Percentiles rank a stretch among this genome's conserved stretches.
phyloP scores from a whole-genome alignment of 2,329 filamentous ascomycete genomes.

The Zasmidium angulare region DNA sequence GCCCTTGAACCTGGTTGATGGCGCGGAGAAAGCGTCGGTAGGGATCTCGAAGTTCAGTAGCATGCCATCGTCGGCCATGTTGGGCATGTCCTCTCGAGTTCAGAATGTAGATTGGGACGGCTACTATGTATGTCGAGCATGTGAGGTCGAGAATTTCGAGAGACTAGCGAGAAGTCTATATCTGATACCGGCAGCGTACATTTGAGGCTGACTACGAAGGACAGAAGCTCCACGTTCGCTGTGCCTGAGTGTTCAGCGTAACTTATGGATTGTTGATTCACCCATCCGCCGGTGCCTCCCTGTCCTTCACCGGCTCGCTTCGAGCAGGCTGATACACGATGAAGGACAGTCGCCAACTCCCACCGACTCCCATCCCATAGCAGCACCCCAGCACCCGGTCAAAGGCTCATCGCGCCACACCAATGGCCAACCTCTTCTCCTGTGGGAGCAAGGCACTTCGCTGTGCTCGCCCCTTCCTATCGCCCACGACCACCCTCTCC shows the following conservation, averaged over 20 bases:
- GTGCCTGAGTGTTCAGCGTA: not conserved
- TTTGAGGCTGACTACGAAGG: not conserved
- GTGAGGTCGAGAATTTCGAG: not conserved
- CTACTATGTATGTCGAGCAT: too few species aligned
- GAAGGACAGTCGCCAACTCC: too few species aligned
- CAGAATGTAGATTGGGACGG: not conserved
- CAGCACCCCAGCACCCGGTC: too few species aligned
- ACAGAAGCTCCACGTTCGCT: not conserved
- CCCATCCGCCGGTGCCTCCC: too few species aligned
- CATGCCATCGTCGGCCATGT: conserved; percentile 93
- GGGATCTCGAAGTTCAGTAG: conserved; percentile 83
- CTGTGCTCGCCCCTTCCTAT: not conserved
- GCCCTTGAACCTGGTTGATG: conserved; percentile 69
- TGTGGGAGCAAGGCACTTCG: not conserved
- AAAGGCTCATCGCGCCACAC: too few species aligned
- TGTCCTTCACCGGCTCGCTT: too few species aligned
- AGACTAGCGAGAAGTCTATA: not conserved
- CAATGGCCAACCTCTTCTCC: conserved; percentile 1
- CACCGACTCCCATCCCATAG: too few species aligned
- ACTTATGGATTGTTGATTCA: too few species aligned
- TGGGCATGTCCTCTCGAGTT: not conserved
- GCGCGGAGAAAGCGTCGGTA: conserved; percentile 63
- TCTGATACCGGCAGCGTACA: too few species aligned
- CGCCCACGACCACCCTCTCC: not conserved
- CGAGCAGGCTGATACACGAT: too few species aligned